These are phyloP conservation scores for Fusarium duplospermum DNA, from an alignment of 2,329 filamentous ascomycete species.

Conservation along the genomic window DNA sequence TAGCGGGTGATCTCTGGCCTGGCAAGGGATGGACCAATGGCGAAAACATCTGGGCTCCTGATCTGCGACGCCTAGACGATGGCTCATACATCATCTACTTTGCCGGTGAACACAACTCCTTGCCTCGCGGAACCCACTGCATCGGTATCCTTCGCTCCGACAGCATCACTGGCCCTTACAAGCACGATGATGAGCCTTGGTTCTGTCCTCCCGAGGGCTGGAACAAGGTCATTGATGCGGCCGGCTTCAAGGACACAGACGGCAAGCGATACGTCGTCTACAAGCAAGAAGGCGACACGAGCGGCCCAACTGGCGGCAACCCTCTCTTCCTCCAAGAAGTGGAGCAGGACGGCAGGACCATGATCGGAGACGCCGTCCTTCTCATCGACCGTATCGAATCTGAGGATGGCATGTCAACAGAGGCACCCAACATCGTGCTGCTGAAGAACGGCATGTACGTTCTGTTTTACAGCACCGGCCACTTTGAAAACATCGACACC, in stretches of 20 bases:
- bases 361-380: neutral
- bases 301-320: slow-evolving; percentile 12
- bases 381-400: slow-evolving; percentile 12
- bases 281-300: slow-evolving; percentile 11
- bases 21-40: slow-evolving; percentile 19
- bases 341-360: slow-evolving; percentile 4
- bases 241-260: slow-evolving; percentile 13
- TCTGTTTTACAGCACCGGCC: slow-evolving; percentile 16
- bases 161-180: neutral
- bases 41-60: slow-evolving; percentile 5
- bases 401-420: slow-evolving; percentile 3
- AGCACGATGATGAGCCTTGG: neutral
- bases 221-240: slow-evolving; percentile 10
- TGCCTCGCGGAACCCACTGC: neutral
- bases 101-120: neutral
- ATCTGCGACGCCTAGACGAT: neutral
- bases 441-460: slow-evolving; percentile 13
- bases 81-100: slow-evolving; percentile 18
- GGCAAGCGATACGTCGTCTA: slow-evolving; percentile 12
- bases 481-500: slow-evolving; percentile 1
- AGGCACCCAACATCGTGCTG: slow-evolving; percentile 11
- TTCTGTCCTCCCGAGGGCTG: neutral
- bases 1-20: neutral
- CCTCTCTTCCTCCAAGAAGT: slow-evolving; percentile 16
- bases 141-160: slow-evolving; percentile 17